Base-by-base conservation (phyloP, 2,329 filamentous ascomycete genomes). In the Botryotinia calthae region DNA sequence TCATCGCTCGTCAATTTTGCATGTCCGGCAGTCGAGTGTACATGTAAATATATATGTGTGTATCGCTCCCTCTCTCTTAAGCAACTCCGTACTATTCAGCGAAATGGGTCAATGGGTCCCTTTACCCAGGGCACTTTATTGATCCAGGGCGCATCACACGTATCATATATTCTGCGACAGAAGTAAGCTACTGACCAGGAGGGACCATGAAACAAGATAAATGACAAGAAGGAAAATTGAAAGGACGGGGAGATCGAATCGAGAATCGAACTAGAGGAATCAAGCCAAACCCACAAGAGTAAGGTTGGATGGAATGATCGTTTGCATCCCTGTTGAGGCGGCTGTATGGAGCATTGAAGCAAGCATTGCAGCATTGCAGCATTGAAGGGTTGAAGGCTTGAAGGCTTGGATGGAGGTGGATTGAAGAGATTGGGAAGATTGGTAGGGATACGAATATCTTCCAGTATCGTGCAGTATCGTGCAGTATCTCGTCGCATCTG, bases 121-220 rank as follows among this genome's bases (percentile, higher is more conserved):
- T 54, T 40, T 67, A 76, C 76, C 73, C 74, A 76, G 74, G 72
- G 63, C 74, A 72, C 70, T 69, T 74, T 65, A 72, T 73, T 73
- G 64, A 74, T 73, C 71, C 67, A 76, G 77, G 34, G 74, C 74
- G 77, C 77, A 78, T 79, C 78, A 77, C 70, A 72, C 73, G 77
- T 77, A 78, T 79, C 77, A 80, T 79, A 79, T 78, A 77, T 76
- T 74, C 77, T 78, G 77, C 75, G 75, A 78, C 76, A 75, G 76
- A 73, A 72, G 75, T 76, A 72, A 72, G 70, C 74, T 73, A 75
- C 73, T 48, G 76, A 77, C 78, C 75, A 74, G 78, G 76, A 77
- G 64, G 44, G 67, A 67, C 74, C 74, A 74, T 78, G 77, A 79
- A 77, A 78, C 76, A 37, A 62, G 44, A 70, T 73, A 61, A 64